Conservation (phyloP, 2,329 filamentous ascomycete species). For the Chaetomiaceae sp. region DNA sequence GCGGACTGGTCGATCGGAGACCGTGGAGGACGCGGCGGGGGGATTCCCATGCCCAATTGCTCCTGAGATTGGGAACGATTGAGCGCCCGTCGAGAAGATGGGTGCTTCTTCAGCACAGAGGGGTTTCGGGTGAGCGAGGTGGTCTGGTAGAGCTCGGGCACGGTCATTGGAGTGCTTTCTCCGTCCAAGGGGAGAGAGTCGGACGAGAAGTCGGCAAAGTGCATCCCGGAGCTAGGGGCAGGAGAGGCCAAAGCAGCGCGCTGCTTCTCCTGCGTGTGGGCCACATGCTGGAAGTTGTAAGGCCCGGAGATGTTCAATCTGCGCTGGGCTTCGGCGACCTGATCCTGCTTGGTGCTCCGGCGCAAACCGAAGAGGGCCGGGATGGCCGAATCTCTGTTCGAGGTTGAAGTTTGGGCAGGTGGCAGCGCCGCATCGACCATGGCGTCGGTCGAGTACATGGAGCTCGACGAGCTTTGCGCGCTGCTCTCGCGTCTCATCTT, state of each 20-base stretch:
- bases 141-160: slow-evolving; percentile 18
- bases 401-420: slow-evolving; percentile 24
- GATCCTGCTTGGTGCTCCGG: slow-evolving; percentile 33
- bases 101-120: slow-evolving; percentile 27
- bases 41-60: slow-evolving; percentile 35
- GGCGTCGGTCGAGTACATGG: slow-evolving; percentile 42
- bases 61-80: slow-evolving; percentile 45
- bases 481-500: slow-evolving; percentile 48
- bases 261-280: slow-evolving; percentile 49
- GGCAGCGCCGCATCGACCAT: slow-evolving; percentile 19
- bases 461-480: slow-evolving; percentile 43
- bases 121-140: slow-evolving; percentile 19
- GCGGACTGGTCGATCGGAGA: slow-evolving; percentile 36
- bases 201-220: slow-evolving; percentile 45
- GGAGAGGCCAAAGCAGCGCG: slow-evolving; percentile 37
- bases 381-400: slow-evolving; percentile 40
- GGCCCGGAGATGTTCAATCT: slow-evolving; percentile 54
- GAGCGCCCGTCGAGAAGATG: slow-evolving; percentile 33
- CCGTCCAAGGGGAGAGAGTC: slow-evolving; percentile 31
- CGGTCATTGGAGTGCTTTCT: slow-evolving; percentile 10
- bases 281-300: slow-evolving; percentile 62
- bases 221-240: slow-evolving; percentile 28
- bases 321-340: slow-evolving; percentile 30
- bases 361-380: slow-evolving; percentile 48
- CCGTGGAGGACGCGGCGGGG: slow-evolving; percentile 46